Conservation (phyloP, 2,329 filamentous ascomycete species). For the Pestalotiopsis sp. region DNA sequence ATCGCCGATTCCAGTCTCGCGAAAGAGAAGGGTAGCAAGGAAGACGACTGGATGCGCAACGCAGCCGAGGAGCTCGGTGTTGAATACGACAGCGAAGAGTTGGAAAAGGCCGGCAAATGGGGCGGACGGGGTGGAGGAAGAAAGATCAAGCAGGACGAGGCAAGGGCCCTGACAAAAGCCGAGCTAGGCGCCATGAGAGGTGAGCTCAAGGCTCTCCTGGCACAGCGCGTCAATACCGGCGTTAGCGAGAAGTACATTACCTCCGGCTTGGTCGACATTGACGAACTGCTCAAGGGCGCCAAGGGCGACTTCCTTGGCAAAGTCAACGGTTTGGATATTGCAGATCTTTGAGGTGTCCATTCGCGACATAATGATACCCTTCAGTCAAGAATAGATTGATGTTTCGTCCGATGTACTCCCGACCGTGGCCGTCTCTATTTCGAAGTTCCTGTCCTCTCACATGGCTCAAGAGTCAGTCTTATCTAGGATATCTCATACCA, state of each 20-base stretch:
- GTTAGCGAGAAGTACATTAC: conserved; percentile 81
- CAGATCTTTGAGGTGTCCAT: conserved; percentile 26
- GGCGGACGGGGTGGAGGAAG: conserved; percentile 73
- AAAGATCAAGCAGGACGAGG: conserved; percentile 75
- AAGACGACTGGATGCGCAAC: conserved; percentile 81
- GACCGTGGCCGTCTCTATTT: background rate
- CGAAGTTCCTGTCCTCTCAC: background rate
- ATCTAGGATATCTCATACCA: background rate
- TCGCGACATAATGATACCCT: background rate
- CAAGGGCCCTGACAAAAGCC: conserved; percentile 67
- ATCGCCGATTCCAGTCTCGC: conserved; percentile 82
- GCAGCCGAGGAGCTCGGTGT: conserved; percentile 93
- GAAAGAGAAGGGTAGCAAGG: conserved; percentile 83
- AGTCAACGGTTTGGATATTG: conserved; percentile 44
- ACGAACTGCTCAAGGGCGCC: conserved; percentile 66
- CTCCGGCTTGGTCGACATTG: conserved; percentile 81
- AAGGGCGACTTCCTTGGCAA: conserved; percentile 69
- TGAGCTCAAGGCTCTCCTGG: conserved; percentile 72
- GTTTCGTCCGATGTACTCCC: background rate
- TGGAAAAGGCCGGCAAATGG: conserved; percentile 65
- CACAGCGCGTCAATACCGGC: conserved; percentile 78
- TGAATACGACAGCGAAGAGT: conserved; percentile 89
- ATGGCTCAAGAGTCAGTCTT: background rate
- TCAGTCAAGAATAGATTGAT: background rate
- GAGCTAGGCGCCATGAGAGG: conserved; percentile 72